Conservation (phyloP, 371 early-diverging fungal genomes). For the Mucor piriformis region DNA sequence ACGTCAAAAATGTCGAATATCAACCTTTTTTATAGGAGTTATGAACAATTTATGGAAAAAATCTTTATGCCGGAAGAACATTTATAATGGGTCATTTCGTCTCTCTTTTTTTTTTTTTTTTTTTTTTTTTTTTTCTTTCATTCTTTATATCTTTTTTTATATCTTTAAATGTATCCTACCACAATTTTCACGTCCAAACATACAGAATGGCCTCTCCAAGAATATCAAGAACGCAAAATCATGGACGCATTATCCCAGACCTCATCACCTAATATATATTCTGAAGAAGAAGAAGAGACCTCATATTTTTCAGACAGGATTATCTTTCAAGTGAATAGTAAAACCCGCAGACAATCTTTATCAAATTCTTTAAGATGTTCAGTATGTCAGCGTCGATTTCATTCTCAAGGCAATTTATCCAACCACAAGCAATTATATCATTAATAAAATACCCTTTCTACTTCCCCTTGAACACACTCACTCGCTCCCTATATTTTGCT, state of each 20-base stretch:
- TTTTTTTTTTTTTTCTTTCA: background rate
- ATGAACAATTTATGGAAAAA: constrained; percentile 56
- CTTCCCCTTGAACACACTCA: background rate
- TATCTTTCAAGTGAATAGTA: too few relatives aligned
- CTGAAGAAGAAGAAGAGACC: constrained; percentile 13
- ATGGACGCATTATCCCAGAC: constrained; percentile 23
- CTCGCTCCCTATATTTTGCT: background rate
- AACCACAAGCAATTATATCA: constrained; percentile 28
- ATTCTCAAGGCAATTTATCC: constrained; percentile 28
- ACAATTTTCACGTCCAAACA: background rate
- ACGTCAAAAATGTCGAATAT: constrained; percentile 1
- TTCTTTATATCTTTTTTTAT: constrained; percentile 1
- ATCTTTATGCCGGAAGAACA: constrained; percentile 58
- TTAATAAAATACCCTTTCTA: background rate
- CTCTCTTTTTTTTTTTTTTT: background rate
- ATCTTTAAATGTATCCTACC: constrained; percentile 1
- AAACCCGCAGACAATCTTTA: constrained; percentile 12
- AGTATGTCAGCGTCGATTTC: constrained; percentile 29
- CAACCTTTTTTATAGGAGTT: constrained; percentile 34
- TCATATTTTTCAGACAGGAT: constrained; percentile 17
- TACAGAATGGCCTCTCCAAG: constrained; percentile 23
- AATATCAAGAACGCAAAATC: constrained; percentile 19
- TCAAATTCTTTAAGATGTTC: constrained; percentile 25
- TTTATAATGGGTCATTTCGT: constrained; percentile 3
- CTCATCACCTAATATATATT: constrained; percentile 4